Evolutionary conservation across 805 yeast genomes (phyloP).

Genomic region (Zygosaccharomyces kombuchaensis): DNA sequence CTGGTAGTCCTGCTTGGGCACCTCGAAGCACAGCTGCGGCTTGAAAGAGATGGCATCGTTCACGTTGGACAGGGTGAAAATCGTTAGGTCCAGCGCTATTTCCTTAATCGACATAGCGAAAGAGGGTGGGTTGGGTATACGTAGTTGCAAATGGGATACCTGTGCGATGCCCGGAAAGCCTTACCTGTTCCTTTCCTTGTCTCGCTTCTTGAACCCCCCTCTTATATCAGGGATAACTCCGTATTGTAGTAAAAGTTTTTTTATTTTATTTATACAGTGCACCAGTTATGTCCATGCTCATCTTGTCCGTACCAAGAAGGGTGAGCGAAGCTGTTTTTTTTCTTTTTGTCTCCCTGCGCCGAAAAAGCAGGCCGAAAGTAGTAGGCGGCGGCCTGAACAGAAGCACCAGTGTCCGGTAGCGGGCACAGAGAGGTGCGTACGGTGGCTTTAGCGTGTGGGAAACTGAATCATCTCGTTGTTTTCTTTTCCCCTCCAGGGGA

Average conservation of each 20-base stretch:
- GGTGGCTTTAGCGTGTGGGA: not conserved
- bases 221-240: not conserved
- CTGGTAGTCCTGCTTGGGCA: constrained; percentile 22
- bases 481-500: not conserved
- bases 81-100: constrained; percentile 23
- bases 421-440: not conserved
- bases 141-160: not conserved
- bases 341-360: constrained; percentile 6
- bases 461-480: not conserved
- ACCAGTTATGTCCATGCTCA: not conserved
- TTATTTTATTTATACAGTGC: not conserved
- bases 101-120: constrained; percentile 16
- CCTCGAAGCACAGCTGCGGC: constrained; percentile 26
- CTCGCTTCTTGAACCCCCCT: not conserved
- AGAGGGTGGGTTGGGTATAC: not conserved
- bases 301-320: not conserved
- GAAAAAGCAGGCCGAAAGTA: not conserved
- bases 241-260: not conserved
- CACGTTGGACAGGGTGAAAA: constrained; percentile 24
- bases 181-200: not conserved
- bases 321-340: not conserved
- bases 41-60: constrained; percentile 27
- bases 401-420: not conserved
- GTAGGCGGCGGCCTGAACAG: not conserved
- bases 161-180: not conserved